Percentiles rank a stretch among this genome's conserved stretches.
phyloP scores from a whole-genome alignment of 202 grass and related monocot genomes.

The Sporobolus alterniflorus region DNA sequence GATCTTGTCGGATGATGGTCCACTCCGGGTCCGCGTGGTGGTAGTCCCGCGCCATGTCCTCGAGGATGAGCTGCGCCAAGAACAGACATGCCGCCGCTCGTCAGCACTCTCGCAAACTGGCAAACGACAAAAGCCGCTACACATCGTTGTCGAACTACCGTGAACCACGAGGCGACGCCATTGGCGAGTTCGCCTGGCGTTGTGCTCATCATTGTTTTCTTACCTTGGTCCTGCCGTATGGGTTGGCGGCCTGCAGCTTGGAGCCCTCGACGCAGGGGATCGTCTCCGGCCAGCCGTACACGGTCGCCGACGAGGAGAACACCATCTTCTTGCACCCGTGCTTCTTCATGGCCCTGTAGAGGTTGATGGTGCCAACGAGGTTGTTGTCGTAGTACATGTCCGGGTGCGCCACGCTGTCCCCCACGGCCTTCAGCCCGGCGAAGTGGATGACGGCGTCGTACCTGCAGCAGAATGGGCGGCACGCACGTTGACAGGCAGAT shows the following conservation, averaged over 20 bases:
- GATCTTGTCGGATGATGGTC: conserved; percentile 84
- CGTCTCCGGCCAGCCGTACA: conserved; percentile 84
- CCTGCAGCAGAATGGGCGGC: conserved; percentile 25
- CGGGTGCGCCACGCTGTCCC: conserved; percentile 72
- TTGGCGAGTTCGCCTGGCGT: neutral
- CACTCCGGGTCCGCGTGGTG: conserved; percentile 63
- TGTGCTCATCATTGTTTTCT: neutral
- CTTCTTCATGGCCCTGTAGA: conserved; percentile 65
- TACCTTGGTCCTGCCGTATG: conserved; percentile 96
- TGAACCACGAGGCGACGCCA: neutral
- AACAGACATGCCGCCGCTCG: neutral
- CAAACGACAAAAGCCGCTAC: neutral
- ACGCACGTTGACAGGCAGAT: neutral
- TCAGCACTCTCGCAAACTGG: neutral
- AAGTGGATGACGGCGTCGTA: conserved; percentile 90
- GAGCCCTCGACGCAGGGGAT: conserved; percentile 83
- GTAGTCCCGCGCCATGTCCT: conserved; percentile 88
- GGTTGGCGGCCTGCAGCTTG: conserved; percentile 75
- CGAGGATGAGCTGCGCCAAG: conserved; percentile 68
- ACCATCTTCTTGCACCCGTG: conserved; percentile 81
- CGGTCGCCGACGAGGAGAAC: conserved; percentile 87
- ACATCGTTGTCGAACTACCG: neutral
- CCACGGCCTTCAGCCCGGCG: conserved; percentile 82
- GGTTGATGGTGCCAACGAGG: conserved; percentile 76
- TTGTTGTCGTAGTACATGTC: conserved; percentile 83